Conservation (phyloP, 441 rosid genomes). For the Gossypium lobatum region DNA sequence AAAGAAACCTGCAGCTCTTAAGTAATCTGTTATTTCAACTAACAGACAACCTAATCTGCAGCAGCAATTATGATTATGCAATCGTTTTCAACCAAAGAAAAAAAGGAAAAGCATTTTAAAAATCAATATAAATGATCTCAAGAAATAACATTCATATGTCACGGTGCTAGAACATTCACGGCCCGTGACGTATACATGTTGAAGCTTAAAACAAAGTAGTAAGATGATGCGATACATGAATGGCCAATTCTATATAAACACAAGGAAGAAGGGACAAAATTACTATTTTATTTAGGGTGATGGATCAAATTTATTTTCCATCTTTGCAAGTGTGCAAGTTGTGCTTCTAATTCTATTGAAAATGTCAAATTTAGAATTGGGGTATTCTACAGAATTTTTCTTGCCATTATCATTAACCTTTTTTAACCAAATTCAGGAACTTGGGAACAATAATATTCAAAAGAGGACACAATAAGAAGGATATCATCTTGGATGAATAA, state of each 20-base stretch:
- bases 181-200: not conserved
- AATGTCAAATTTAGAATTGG: not conserved
- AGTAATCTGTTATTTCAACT: not conserved
- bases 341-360: not conserved
- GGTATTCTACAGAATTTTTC: not conserved
- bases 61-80: not conserved
- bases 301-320: not conserved
- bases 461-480: not conserved
- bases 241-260: not conserved
- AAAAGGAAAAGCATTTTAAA: not conserved
- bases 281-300: not conserved
- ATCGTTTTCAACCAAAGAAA: not conserved
- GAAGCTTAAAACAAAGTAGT: not conserved
- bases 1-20: not conserved
- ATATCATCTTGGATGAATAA: conserved; percentile 10
- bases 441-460: not conserved
- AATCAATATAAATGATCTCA: not conserved
- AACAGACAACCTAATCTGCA: not conserved
- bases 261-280: not conserved
- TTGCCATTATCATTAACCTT: not conserved
- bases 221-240: not conserved
- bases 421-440: not conserved
- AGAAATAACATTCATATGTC: not conserved
- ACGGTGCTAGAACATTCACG: not conserved
- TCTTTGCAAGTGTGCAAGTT: not conserved